A percentile compares a stretch with the other conserved stretches of the same genome.
phyloP scores from a whole-genome alignment of 352 stramenopile species.

The Globisporangium camurandrum region DNA sequence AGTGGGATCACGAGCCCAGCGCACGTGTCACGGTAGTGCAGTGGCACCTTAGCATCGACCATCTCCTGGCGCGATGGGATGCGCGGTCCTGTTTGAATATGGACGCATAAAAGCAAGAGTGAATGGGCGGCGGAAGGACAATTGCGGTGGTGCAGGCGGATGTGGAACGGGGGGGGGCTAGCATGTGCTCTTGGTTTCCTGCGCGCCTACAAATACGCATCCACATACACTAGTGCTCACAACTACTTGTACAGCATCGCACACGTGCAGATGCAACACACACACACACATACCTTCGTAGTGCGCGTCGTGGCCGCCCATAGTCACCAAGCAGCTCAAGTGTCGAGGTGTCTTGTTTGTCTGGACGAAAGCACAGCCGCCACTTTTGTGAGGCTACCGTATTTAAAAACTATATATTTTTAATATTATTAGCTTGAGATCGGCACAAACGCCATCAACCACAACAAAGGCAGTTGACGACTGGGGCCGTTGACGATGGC shows the following conservation, averaged over 20 bases:
- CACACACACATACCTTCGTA: constrained; percentile 58
- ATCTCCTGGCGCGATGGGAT: constrained; percentile 88
- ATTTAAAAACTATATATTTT: too few relatives aligned
- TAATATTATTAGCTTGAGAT: too few relatives aligned
- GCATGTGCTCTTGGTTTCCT: background rate
- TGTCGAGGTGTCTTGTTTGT: too few relatives aligned
- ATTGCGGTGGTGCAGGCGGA: background rate
- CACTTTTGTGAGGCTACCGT: background rate
- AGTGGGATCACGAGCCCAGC: constrained; percentile 92
- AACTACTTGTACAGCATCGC: too few relatives aligned
- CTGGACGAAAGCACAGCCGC: constrained; percentile 25
- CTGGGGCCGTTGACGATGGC: constrained; percentile 4
- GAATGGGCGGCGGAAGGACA: background rate
- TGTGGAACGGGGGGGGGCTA: background rate
- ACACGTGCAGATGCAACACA: too few relatives aligned
- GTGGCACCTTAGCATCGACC: constrained; percentile 88
- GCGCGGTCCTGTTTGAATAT: constrained; percentile 48
- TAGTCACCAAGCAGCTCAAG: constrained; percentile 24
- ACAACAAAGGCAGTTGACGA: background rate
- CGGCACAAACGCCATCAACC: too few relatives aligned
- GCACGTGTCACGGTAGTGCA: constrained; percentile 95
- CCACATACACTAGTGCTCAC: too few relatives aligned
- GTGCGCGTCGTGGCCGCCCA: constrained; percentile 49
- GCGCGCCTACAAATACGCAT: too few relatives aligned
- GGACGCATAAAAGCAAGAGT: constrained; percentile 4